Evolutionary conservation across 805 yeast species (phyloP).

Genomic region (Wickerhamomyces chaumierensis): DNA sequence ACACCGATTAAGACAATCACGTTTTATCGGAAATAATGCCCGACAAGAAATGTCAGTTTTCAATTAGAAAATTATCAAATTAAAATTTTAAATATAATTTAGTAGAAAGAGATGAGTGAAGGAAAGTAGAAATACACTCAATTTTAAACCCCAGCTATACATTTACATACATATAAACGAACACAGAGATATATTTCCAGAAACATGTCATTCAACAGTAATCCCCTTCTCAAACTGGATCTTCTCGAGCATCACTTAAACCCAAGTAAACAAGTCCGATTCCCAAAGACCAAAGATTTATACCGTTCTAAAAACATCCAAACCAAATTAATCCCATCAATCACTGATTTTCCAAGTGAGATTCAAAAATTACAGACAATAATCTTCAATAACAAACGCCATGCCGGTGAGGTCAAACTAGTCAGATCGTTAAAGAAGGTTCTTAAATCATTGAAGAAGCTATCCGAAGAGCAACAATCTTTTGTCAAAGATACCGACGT

Average conservation of each 20-base stretch:
- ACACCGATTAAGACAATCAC: too few relatives aligned
- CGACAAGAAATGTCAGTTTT: too few relatives aligned
- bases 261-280: constrained; percentile 29
- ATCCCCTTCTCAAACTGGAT: background rate
- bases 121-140: too few relatives aligned
- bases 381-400: constrained; percentile 36
- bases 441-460: constrained; percentile 6
- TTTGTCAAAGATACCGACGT: constrained; percentile 16
- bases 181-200: too few relatives aligned
- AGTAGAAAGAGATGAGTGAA: too few relatives aligned
- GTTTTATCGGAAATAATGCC: too few relatives aligned
- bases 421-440: constrained; percentile 25
- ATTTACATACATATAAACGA: too few relatives aligned
- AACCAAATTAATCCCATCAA: constrained; percentile 27
- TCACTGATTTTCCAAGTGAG: constrained; percentile 30
- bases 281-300: constrained; percentile 28
- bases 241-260: background rate
- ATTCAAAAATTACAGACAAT: constrained; percentile 34
- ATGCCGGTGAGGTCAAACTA: constrained; percentile 31
- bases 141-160: too few relatives aligned
- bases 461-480: constrained; percentile 5
- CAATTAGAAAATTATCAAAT: too few relatives aligned
- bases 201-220: background rate
- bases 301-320: constrained; percentile 26
- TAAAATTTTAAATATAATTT: too few relatives aligned